phyloP scores from a whole-genome alignment of 2,329 filamentous ascomycete genomes.

The Pseudopyrenochaeta lycopersici region DNA sequence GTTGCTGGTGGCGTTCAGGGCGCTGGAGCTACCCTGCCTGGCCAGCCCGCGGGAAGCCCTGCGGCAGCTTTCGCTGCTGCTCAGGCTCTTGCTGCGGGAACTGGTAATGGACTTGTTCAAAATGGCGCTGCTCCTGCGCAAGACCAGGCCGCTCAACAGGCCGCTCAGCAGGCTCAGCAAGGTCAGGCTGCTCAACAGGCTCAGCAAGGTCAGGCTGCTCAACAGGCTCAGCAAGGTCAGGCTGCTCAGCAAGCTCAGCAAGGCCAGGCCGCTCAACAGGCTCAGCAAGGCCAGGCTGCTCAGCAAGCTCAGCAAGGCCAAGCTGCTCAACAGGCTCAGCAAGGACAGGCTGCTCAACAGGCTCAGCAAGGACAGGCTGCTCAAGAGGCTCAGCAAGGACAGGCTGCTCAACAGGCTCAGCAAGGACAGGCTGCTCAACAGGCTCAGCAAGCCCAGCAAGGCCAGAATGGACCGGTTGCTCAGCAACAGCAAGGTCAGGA shows the following conservation, averaged over 20 bases:
- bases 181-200: not conserved
- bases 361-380: constrained; percentile 9
- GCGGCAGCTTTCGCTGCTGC: constrained; percentile 42
- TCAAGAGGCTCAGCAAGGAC: constrained; percentile 6
- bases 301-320: constrained; percentile 7
- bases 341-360: constrained; percentile 5
- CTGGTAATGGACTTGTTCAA: constrained; percentile 39
- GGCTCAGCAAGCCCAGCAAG: constrained; percentile 3
- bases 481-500: constrained; percentile 8
- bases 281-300: constrained; percentile 2
- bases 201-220: constrained; percentile 1
- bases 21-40: constrained; percentile 38
- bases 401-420: constrained; percentile 2
- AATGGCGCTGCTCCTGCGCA: constrained; percentile 18
- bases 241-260: not conserved
- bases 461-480: constrained; percentile 2
- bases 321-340: constrained; percentile 2
- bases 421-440: constrained; percentile 5
- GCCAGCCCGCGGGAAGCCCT: constrained; percentile 39
- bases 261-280: not conserved
- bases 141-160: constrained; percentile 1
- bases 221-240: constrained; percentile 3
- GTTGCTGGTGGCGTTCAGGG: constrained; percentile 44
- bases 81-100: constrained; percentile 34
- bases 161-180: constrained; percentile 5